Evolutionary conservation across 2,329 filamentous ascomycete species (phyloP), one percentile per base, ranked within the genome.

Genomic region (Aspergillus calidoustus): DNA sequence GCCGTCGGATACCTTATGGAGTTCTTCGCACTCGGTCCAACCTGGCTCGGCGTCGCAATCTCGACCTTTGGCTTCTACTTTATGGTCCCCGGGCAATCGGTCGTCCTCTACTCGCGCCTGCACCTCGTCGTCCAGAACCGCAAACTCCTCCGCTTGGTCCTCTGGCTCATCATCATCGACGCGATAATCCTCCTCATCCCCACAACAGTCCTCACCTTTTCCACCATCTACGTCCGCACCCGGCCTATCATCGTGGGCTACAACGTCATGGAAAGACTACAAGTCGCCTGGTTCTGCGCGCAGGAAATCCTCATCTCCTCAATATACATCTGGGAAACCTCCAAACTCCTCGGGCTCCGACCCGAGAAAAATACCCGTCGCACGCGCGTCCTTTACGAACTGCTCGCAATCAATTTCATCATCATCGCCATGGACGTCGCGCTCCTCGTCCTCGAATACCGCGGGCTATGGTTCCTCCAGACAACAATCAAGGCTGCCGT

Each of bases 31-130:
- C 65, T 74, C 48, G 74, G 72, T 5, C 76, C 68, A 25, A 28
- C 72, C 25, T 79, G 77, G 71, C 57, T 76, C 19, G 70, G 71
- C 4, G 70, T 79, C 23, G 74, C 78, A 7, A 63, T 83, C 2
- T 76, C 82, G 43, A 79, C 79, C 5, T 66, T 88, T 61, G 86
- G 84, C 11, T 84, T 86, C 80, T 83, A 83, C 64, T 66, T 78
- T 7, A 87, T 88, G 84, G 82, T 89, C 1, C 86, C 86, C 3
- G 86, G 86, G 2, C 85, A 87, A 69, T 84, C 83, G 0, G 66
- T 88, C n/a, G 86, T 89, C 0, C 77, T 89, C 1, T 89, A 86
- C 76, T 88, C 86, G 0, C 82, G 87, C 7, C 80, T 89, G 1
- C 86, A 88, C 67, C 77, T 89, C 8, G 79, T 89, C n/a, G 76